These are phyloP conservation scores for Scutellaria minor DNA, from an alignment of 257 asterid species.

Conservation along the genomic window DNA sequence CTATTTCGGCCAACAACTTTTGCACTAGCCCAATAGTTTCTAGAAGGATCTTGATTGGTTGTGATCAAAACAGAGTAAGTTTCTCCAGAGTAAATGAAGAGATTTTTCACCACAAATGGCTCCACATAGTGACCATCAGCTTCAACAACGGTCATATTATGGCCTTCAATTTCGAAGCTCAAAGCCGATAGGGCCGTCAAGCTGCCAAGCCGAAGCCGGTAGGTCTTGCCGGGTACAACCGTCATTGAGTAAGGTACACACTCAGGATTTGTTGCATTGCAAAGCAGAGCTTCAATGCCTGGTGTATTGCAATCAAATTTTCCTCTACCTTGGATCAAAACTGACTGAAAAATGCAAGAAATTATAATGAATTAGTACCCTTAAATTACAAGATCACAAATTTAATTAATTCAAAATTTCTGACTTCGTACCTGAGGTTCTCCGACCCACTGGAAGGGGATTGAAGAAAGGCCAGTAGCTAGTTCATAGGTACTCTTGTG, in stretches of 20 bases:
- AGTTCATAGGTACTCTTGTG: slow-evolving; percentile 69
- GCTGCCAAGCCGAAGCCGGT: slow-evolving; percentile 86
- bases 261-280: slow-evolving; percentile 73
- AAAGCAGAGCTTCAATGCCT: slow-evolving; percentile 40
- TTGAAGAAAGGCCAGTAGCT: slow-evolving; percentile 69
- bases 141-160: slow-evolving; percentile 88
- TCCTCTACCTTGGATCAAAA: slow-evolving; percentile 88
- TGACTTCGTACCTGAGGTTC: slow-evolving; percentile 74
- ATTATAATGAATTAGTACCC: not conserved
- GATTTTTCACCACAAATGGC: slow-evolving; percentile 73
- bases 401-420: no score
- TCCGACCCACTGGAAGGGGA: slow-evolving; percentile 82
- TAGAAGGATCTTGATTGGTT: slow-evolving; percentile 71
- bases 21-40: slow-evolving; percentile 78
- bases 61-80: slow-evolving; percentile 77
- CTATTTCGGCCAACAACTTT: slow-evolving; percentile 60
- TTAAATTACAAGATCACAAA: not conserved
- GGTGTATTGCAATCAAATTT: slow-evolving; percentile 66
- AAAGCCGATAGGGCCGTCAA: slow-evolving; percentile 79
- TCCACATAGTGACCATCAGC: slow-evolving; percentile 91
- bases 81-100: slow-evolving; percentile 84
- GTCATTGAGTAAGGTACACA: slow-evolving; percentile 66
- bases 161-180: slow-evolving; percentile 90
- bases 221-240: slow-evolving; percentile 74
- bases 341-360: slow-evolving; percentile 50